Evolutionary conservation across 2,329 filamentous ascomycete species (phyloP), one percentile per base, ranked within the genome.

Genomic region (Colletotrichum spinosum): DNA sequence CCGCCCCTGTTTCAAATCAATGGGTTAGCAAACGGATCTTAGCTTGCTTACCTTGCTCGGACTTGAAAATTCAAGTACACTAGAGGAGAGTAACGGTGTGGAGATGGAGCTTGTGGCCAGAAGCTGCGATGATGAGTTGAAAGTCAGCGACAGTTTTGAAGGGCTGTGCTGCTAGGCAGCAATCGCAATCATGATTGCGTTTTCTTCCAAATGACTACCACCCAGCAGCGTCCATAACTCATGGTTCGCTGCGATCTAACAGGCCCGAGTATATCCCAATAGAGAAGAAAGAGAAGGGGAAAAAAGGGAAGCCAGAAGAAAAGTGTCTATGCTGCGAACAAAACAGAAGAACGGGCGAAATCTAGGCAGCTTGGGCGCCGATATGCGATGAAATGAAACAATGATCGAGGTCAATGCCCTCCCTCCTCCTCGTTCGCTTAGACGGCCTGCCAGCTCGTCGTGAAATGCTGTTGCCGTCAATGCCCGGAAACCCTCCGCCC

Each of bases 381-480:
- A 8, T 44, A 51, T 45, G 46, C 46, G 33, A 42, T 25, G 55
- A 58, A 58, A 38, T 9, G 46, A 58, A 51, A 51, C 38, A 49
- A 34, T 13, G 17, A 51, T 42, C 25, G 25, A 25, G 25, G 25
- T 25, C 25, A 34, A 57, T 25, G 4, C 25, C 25, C 3, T 46
- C 41, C 37, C 33, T 39, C 39, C 13, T 33, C 39, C 17, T 15
- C 13, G 9, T 55, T 45, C 39, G 13, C 57, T 65, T 37, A 12
- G 39, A 52, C 45, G 46, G 61, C 46, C 10, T 42, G 12, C 15
- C 33, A 41, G 33, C 46, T 34, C 41, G 41, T 55, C 52, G 34
- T 35, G 25, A 57, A 37, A 55, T 57, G 58, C 58, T 57, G 48
- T 50, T 49, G 53, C 41, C 42, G 52, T 35, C 58, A 39, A 63